Evolutionary conservation across 2,329 filamentous ascomycete genomes (phyloP).

Genomic region (Penicillium corylophilum): DNA sequence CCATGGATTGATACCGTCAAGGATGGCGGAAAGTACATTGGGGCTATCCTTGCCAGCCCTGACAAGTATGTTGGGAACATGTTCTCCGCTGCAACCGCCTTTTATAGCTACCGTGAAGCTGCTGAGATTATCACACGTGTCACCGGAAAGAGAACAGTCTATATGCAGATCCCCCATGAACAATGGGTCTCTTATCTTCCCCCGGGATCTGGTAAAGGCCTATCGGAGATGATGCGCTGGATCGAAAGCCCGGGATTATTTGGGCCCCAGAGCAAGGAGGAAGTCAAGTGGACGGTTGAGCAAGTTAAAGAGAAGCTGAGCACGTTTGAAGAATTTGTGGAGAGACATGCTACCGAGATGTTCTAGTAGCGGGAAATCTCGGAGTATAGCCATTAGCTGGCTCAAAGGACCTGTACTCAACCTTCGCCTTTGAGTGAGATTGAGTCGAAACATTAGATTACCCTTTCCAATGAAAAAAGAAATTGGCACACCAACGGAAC

Average conservation of each 20-base stretch:
- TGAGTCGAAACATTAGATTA: neutral
- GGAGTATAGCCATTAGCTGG: neutral
- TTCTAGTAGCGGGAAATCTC: neutral
- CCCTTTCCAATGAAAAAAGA: too few relatives aligned
- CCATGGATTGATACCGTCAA: slow-evolving; percentile 37
- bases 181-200: slow-evolving; percentile 24
- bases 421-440: neutral
- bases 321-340: slow-evolving; percentile 39
- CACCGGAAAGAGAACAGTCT: slow-evolving; percentile 39
- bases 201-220: slow-evolving; percentile 4
- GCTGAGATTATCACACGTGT: slow-evolving; percentile 34
- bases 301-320: slow-evolving; percentile 31
- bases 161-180: slow-evolving; percentile 26
- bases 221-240: slow-evolving; percentile 29
- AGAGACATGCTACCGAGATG: slow-evolving; percentile 3
- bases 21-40: slow-evolving; percentile 39
- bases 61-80: slow-evolving; percentile 37
- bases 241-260: slow-evolving; percentile 39
- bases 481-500: too few relatives aligned
- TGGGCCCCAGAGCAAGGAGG: slow-evolving; percentile 31
- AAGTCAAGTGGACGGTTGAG: slow-evolving; percentile 30
- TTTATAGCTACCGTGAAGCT: slow-evolving; percentile 35
- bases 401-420: neutral
- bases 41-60: slow-evolving; percentile 38
- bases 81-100: slow-evolving; percentile 34